Evolutionary conservation across 495 filamentous ascomycete species (phyloP), one percentile per base, ranked within the genome.

Genomic region (Cercophora sp.): DNA sequence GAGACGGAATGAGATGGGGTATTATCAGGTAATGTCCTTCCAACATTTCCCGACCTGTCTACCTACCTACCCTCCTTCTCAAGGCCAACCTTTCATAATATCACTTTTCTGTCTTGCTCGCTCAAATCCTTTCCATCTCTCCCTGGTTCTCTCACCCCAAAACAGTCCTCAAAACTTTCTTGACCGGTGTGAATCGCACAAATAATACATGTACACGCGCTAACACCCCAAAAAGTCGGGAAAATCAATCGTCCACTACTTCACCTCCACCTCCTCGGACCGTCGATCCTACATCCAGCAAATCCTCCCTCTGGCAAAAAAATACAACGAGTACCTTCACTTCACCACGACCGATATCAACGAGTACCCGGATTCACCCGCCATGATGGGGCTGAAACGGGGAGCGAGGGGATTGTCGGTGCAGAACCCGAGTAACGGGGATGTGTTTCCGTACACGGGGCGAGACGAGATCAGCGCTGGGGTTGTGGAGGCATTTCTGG

Each of bases 211-310:
- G 13, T 16, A 10, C 20, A 32, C 29, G 19, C 1, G 19, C 25
- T 31, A 8, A 46, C 43, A 32, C 27, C 37, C 8, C 6, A 0
- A 1, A 1, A 23, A 79, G 77, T 56, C 65, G 2, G 68, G 69
- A 0, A 78, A 78, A 48, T 72, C 70, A 8, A 57, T 78, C 0
- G 67, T 73, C 20, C 73, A 77, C 57, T 75, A 70, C 61, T 75
- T 80, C 54, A 37, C 59, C 6, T 20, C 50, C 4, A 61, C 51
- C 6, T 31, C 56, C 9, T 18, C 26, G 5, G 60, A 70, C 10
- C 60, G 62, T 0, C 65, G 65, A 5, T 49, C 43, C 1, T 72
- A 70, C 46, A 56, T 66, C 15, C 22, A 44, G 2, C 54, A 64
- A 11, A 63, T 79, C 36, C 62, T 65, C 1, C 68, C 70, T 0